Evolutionary conservation across 2,329 filamentous ascomycete genomes (phyloP), one percentile per base, ranked within the genome.

Genomic region (Gremmenia infestans): DNA sequence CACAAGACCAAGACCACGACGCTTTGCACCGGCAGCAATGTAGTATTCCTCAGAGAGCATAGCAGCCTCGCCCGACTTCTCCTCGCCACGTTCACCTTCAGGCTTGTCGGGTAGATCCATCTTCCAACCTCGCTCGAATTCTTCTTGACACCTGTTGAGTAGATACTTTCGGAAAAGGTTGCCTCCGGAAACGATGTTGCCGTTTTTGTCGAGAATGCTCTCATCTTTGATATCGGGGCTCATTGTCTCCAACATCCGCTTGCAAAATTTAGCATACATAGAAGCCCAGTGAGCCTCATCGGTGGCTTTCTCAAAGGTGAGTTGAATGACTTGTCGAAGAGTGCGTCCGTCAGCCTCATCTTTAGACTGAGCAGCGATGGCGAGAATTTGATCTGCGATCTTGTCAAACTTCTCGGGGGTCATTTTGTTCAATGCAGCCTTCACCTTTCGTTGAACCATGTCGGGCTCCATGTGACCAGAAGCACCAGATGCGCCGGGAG

Each of bases 401-500:
- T 87, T 91, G 71, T 96, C 92, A 68, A 99, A 99, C 71, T 97
- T 99, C 76, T 99, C 94, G 0, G 94, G 94, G 0, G 94, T 97
- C 94, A 99, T 97, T 87, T 99, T 99, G 85, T 99, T 99, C 68
- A 99, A 79, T 59, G 89, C 89, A 62, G 91, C 88, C 86, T 99
- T 99, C 72, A 99, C 94, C 86, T 99, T 99, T 66, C 93, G 87
- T 78, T 99, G 94, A 56, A 99, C 94, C 79, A 94, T 85, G 67
- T 93, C 90, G 23, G 94, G 93, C 63, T 95, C 85, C 76, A 97
- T 82, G 66, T 89, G 81, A 8, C 78, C 77, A 54, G 75, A 65
- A 52, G 69, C 76, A 55, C 75, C 70, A 47, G 71, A 75, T 57
- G 77, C 71, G 61, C 77, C 73, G 54, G 78, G 73, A 58, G 74